Evolutionary conservation across 208 protist genomes (phyloP).

Genomic region (Leishmania lainsoni): DNA sequence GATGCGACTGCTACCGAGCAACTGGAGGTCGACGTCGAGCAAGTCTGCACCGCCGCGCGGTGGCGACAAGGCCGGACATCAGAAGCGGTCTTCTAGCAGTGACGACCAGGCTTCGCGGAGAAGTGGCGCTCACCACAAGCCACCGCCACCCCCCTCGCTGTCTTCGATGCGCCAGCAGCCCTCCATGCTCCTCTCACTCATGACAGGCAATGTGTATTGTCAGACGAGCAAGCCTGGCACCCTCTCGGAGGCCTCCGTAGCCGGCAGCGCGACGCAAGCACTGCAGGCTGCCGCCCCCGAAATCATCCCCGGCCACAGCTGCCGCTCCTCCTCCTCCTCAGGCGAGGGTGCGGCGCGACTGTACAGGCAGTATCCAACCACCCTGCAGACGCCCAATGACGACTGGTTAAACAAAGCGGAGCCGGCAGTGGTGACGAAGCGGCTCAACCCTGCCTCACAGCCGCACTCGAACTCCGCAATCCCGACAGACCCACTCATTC

Average conservation of each 20-base stretch:
- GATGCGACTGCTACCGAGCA: neutral
- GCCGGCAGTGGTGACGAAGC: neutral
- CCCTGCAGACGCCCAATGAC: neutral
- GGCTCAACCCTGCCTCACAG: neutral
- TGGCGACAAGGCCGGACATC: neutral
- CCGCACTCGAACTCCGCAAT: neutral
- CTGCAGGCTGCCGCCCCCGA: neutral
- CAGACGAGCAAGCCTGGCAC: neutral
- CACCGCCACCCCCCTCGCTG: neutral
- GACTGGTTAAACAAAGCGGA: neutral
- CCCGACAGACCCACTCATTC: constrained; percentile 16
- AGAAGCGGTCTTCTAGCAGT: neutral
- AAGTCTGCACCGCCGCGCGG: neutral
- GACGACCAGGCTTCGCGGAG: neutral
- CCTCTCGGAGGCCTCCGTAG: neutral
- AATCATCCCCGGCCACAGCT: neutral
- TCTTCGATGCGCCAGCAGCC: constrained; percentile 4
- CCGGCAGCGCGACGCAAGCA: neutral
- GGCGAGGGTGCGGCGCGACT: neutral
- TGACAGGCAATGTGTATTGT: constrained; percentile 5
- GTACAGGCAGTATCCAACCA: neutral
- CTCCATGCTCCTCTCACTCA: constrained; percentile 31
- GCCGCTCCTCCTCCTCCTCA: neutral
- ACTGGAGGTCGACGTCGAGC: neutral
- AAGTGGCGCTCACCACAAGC: neutral